Evolutionary conservation across 345 rosid species (phyloP), one percentile per base, ranked within the genome.

Genomic region (Leavenworthia alabamica): DNA sequence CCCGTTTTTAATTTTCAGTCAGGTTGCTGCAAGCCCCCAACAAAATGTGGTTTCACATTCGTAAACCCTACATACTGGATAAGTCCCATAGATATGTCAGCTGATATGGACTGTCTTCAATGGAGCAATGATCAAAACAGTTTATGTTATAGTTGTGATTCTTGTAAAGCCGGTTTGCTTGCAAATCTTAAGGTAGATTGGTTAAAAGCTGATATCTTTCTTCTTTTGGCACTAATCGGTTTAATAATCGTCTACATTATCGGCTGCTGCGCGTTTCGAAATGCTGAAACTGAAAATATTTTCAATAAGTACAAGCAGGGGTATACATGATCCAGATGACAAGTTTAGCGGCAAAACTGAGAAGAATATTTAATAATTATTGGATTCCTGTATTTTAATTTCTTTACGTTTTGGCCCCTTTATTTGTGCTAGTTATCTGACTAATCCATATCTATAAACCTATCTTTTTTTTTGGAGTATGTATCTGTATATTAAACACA

Each of bases 151-250:
- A 51, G 61, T 47, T 87, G 95, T 48, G 81, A 87, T 70, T 90
- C 97, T 2, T 90, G 97, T 82, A 90, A 90, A 77, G 97, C 93
- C 3, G 97, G 95, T n/a, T 72, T 90, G 57, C 81, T 90, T 0
- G 87, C 81, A 8, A 90, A 80, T 71, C 60, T 90, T 17, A 87
- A 77, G 73, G 79, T 43, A 5, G 93, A 90, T 58, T 90, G 97
- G 93, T 65, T 90, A 56, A 79, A 75, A 59, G 95, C 87, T 0
- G 83, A 87, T 67, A 35, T 85, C 3, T 76, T 85, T 20, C 63
- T 90, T 40, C 51, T 85, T 2, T 40, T 85, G 14, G 56, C 90
- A 20, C 83, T 90, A 0, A 67, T 87, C 3, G 97, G 83, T 17
- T 46, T 90, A 50, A 78, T 85, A 5, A 73, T 70, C 8, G 85